Conservation (phyloP, 2,329 filamentous ascomycete species). For the Akanthomyces uredinophilus region DNA sequence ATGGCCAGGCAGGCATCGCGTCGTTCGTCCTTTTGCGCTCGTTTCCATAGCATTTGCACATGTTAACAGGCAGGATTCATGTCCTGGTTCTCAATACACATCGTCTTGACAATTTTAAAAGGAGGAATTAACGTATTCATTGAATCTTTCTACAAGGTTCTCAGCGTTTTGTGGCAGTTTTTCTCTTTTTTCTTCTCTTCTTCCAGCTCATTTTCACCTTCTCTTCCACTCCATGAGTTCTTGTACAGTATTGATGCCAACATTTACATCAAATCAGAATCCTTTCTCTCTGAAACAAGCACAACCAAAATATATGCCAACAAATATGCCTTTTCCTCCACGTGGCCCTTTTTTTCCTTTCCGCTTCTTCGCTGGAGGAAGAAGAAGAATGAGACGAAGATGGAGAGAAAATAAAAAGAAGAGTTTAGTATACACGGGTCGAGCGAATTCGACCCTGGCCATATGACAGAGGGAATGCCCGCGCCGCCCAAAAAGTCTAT, state of each 20-base stretch:
- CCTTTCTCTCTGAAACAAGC: not conserved
- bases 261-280: not conserved
- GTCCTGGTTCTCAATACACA: not conserved
- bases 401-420: not conserved
- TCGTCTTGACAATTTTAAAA: not conserved
- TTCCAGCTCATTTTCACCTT: not conserved
- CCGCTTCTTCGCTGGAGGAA: not conserved
- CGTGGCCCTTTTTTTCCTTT: not conserved
- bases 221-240: not conserved
- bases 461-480: not conserved
- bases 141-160: conserved; percentile 1
- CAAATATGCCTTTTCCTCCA: not conserved
- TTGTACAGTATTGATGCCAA: conserved; percentile 9
- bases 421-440: conserved; percentile 16
- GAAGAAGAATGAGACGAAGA: not conserved
- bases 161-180: conserved; percentile 6
- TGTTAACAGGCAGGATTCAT: not conserved
- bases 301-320: conserved; percentile 7
- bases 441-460: not conserved
- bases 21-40: not conserved
- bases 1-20: not conserved
- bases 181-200: not conserved
- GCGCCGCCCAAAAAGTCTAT: conserved; percentile 8
- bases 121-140: conserved; percentile 10
- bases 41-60: not conserved